Percentiles rank a stretch among this genome's conserved stretches.
Conservation (phyloP, 371 early-diverging fungal species). For the Batrachochytrium dendrobatidis region DNA sequence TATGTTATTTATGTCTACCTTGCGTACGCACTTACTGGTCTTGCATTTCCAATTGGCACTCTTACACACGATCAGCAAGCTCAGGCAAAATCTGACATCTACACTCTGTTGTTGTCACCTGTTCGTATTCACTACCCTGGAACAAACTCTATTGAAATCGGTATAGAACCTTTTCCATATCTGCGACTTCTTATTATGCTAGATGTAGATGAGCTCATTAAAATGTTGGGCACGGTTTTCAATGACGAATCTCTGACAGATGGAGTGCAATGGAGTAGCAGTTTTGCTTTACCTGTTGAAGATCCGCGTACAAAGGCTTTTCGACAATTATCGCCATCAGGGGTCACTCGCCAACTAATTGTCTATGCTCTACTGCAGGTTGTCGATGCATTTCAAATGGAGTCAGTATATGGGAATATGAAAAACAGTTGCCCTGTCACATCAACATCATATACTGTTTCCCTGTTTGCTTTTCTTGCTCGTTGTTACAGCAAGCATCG, state of each 20-base stretch:
- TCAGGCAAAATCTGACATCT: conserved; percentile 64
- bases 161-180: conserved; percentile 64
- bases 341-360: conserved; percentile 63
- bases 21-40: conserved; percentile 60
- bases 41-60: conserved; percentile 60
- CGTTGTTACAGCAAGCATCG: conserved; percentile 39
- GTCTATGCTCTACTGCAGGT: conserved; percentile 63
- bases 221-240: conserved; percentile 58
- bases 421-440: neutral
- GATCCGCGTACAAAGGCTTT: neutral
- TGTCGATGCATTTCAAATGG: conserved; percentile 28
- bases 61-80: conserved; percentile 49
- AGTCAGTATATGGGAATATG: neutral
- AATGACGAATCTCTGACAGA: conserved; percentile 59
- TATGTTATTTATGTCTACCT: conserved; percentile 69
- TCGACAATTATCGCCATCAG: neutral
- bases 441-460: neutral
- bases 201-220: conserved; percentile 60
- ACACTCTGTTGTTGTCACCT: conserved; percentile 70
- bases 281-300: too few relatives aligned
- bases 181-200: conserved; percentile 56
- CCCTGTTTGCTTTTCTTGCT: conserved; percentile 5
- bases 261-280: conserved; percentile 9
- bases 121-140: conserved; percentile 53
- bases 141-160: conserved; percentile 36